phyloP scores from a whole-genome alignment of 345 rosid genomes.

The Populus deltoides region DNA sequence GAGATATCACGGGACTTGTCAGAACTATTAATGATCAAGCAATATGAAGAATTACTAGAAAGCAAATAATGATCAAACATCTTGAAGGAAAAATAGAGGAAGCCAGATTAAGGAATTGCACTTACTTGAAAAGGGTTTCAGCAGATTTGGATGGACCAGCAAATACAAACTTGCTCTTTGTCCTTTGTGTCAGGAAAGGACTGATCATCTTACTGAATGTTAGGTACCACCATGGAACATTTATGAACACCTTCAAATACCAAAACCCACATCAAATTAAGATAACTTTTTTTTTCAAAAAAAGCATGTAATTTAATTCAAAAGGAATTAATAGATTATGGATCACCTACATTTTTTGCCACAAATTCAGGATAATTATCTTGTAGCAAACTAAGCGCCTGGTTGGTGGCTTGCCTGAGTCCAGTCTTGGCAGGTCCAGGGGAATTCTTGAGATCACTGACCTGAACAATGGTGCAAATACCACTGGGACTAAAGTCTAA shows the following conservation, averaged over 20 bases:
- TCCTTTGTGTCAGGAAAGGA: conserved; percentile 53
- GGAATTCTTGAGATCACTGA: conserved; percentile 49
- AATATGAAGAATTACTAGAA: not conserved
- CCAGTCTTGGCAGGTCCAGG: conserved; percentile 42
- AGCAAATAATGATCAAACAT: not conserved
- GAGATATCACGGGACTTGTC: not conserved
- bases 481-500: conserved; percentile 47
- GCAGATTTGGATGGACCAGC: conserved; percentile 43
- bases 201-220: conserved; percentile 45
- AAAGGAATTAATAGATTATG: not conserved
- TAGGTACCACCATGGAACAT: conserved; percentile 60
- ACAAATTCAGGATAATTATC: conserved; percentile 60
- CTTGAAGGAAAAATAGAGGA: not conserved
- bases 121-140: conserved; percentile 55
- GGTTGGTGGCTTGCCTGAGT: conserved; percentile 37
- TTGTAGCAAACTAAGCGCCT: conserved; percentile 42
- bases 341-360: conserved; percentile 37
- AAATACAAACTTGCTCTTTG: conserved; percentile 54
- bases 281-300: not conserved
- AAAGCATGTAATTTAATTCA: not conserved
- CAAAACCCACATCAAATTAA: conserved; percentile 3
- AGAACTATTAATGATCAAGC: not conserved
- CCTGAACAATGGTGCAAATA: conserved; percentile 36
- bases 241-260: conserved; percentile 44
- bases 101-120: not conserved